A percentile compares a stretch with the other conserved stretches of the same genome.
Evolutionary conservation across 2,329 filamentous ascomycete genomes (phyloP).

Genomic region (Xylariaceae sp.): DNA sequence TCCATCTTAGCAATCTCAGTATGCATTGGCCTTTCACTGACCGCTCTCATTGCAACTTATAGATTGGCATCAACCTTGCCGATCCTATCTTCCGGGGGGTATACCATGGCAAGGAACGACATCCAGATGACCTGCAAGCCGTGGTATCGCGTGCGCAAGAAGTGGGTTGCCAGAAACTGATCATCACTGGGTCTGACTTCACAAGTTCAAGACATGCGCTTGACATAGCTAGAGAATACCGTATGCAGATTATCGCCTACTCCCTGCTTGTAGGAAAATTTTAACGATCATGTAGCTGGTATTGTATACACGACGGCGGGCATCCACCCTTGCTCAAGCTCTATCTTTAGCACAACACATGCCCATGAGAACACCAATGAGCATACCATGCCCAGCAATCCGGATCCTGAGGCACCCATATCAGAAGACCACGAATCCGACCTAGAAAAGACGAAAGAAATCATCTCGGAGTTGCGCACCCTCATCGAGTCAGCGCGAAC

Average conservation of each 20-base stretch:
- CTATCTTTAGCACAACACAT: slow-evolving; percentile 70
- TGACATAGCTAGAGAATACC: slow-evolving; percentile 73
- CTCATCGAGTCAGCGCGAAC: slow-evolving; percentile 66
- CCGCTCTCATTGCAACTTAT: slow-evolving; percentile 14
- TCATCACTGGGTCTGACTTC: slow-evolving; percentile 91
- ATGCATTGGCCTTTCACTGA: slow-evolving; percentile 6
- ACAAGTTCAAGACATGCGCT: slow-evolving; percentile 77
- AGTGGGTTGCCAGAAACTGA: slow-evolving; percentile 85
- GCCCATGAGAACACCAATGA: slow-evolving; percentile 50
- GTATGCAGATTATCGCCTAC: slow-evolving; percentile 54
- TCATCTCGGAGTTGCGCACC: slow-evolving; percentile 65
- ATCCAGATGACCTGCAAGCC: slow-evolving; percentile 74
- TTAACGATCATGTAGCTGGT: slow-evolving; percentile 55
- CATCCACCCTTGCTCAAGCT: slow-evolving; percentile 89
- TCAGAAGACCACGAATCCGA: slow-evolving; percentile 57
- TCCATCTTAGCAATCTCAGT: background rate
- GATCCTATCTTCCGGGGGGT: slow-evolving; percentile 87
- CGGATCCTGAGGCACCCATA: slow-evolving; percentile 54
- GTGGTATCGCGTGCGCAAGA: slow-evolving; percentile 80
- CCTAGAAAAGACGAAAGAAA: slow-evolving; percentile 49
- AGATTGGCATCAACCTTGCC: slow-evolving; percentile 94
- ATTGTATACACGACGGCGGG: slow-evolving; percentile 89
- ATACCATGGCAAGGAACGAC: slow-evolving; percentile 79
- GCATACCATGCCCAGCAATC: slow-evolving; percentile 60
- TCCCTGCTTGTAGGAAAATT: slow-evolving; percentile 1